phyloP scores from a whole-genome alignment of 2,329 filamentous ascomycete genomes.

The Hypocrella siamensis region DNA sequence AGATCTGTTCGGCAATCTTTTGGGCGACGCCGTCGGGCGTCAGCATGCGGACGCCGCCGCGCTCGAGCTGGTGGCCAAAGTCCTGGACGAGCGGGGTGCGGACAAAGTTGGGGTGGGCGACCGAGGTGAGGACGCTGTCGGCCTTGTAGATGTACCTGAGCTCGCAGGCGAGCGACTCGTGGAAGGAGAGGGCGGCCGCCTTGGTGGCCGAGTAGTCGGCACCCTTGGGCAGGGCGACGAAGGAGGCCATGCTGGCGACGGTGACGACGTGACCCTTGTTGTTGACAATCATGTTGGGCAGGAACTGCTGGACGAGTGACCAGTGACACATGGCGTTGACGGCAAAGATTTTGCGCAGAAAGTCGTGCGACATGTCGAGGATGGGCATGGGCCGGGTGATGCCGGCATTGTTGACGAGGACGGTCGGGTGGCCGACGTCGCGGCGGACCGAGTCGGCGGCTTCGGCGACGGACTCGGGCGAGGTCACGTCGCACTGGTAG shows the following conservation, averaged over 20 bases:
- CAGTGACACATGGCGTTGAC: conserved; percentile 54
- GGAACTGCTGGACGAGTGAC: conserved; percentile 46
- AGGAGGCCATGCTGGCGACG: conserved; percentile 50
- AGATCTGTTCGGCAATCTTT: conserved; percentile 27
- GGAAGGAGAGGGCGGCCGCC: conserved; percentile 48
- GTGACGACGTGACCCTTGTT: conserved; percentile 62
- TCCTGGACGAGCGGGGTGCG: conserved; percentile 27
- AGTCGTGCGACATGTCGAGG: conserved; percentile 36
- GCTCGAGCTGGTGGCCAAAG: conserved; percentile 12
- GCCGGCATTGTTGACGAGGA: conserved; percentile 59
- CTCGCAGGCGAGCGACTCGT: conserved; percentile 45
- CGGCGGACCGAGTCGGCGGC: conserved; percentile 21
- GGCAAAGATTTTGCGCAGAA: conserved; percentile 48
- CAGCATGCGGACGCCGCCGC: conserved; percentile 14
- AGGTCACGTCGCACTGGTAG: conserved; percentile 24
- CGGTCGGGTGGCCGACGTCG: conserved; percentile 43
- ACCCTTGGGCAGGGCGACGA: conserved; percentile 40
- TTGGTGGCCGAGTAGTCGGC: conserved; percentile 53
- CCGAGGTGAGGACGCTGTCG: conserved; percentile 43
- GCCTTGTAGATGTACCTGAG: conserved; percentile 43
- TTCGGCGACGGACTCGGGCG: conserved; percentile 25
- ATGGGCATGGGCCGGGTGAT: conserved; percentile 43
- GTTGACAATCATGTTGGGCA: conserved; percentile 43
- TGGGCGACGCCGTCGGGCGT: conserved; percentile 21
- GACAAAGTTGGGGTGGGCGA: conserved; percentile 43